phyloP scores from a whole-genome alignment of 2,329 filamentous ascomycete genomes.

The Apiospora sp. region DNA sequence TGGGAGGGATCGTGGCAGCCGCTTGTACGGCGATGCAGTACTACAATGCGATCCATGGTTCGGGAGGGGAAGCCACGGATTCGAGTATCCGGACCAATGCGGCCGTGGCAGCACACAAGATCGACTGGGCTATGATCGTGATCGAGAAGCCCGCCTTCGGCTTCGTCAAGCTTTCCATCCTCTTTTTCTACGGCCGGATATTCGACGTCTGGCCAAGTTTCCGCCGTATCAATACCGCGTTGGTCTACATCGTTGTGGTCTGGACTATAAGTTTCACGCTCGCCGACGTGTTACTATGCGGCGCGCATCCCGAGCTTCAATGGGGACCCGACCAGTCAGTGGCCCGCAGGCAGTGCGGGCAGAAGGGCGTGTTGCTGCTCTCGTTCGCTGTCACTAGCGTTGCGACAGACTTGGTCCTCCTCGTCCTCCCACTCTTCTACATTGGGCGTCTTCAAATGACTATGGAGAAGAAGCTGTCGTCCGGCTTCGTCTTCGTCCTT shows the following conservation, averaged over 20 bases:
- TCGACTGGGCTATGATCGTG: constrained; percentile 29
- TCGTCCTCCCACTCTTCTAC: background rate
- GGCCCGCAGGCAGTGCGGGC: background rate
- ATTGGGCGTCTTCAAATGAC: background rate
- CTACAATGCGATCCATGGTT: background rate
- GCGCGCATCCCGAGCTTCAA: background rate
- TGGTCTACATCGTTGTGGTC: background rate
- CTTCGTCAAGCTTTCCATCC: constrained; percentile 29
- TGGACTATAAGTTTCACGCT: background rate
- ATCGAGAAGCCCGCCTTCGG: constrained; percentile 30
- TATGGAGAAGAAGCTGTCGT: background rate
- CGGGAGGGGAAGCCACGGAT: background rate
- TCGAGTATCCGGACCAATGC: background rate
- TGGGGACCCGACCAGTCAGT: background rate
- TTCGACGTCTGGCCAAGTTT: constrained; percentile 22
- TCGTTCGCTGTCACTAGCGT: background rate
- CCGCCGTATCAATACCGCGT: background rate
- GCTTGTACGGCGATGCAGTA: constrained; percentile 1
- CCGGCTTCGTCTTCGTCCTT: background rate
- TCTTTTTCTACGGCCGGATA: constrained; percentile 26
- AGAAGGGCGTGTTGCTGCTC: background rate
- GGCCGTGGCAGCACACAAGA: constrained; percentile 22
- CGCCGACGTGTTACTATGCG: background rate
- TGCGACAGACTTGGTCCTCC: background rate
- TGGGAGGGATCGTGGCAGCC: background rate